Conservation (phyloP, 2,329 filamentous ascomycete genomes). For the Monosporascus sp. region DNA sequence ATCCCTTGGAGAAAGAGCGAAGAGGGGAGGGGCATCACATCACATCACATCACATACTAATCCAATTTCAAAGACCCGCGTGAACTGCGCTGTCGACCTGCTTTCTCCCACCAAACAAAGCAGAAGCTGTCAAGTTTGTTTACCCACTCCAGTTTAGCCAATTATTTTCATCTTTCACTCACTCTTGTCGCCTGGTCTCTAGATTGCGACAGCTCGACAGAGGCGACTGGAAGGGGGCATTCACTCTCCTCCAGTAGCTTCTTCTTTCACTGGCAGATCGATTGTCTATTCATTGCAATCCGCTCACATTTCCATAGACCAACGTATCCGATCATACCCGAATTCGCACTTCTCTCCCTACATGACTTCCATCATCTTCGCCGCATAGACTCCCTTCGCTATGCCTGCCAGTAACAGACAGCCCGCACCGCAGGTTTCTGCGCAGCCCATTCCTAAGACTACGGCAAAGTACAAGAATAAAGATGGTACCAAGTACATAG, state of each 20-base stretch:
- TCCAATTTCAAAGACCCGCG: background rate
- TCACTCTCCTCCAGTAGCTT: background rate
- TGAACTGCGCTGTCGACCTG: background rate
- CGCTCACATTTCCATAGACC: slow-evolving; percentile 1
- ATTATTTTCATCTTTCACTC: background rate
- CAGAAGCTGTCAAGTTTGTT: background rate
- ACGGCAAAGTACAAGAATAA: slow-evolving; percentile 62
- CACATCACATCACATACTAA: background rate
- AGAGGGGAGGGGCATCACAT: background rate
- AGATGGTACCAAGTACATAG: slow-evolving; percentile 65
- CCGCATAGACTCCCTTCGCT: slow-evolving; percentile 17
- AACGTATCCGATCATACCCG: slow-evolving; percentile 9
- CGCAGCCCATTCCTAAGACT: slow-evolving; percentile 45
- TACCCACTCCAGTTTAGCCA: background rate
- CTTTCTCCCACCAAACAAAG: background rate
- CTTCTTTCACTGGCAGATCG: background rate
- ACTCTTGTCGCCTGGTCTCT: background rate
- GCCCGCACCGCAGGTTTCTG: slow-evolving; percentile 42
- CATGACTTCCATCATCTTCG: slow-evolving; percentile 16
- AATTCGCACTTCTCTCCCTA: slow-evolving; percentile 5
- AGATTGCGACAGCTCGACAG: background rate
- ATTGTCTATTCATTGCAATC: background rate
- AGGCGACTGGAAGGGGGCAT: background rate
- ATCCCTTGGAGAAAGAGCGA: background rate
- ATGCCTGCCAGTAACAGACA: slow-evolving; percentile 51